These are phyloP conservation scores for Globisporangium yorkense DNA, from an alignment of 352 stramenopile species.

Conservation along the genomic window DNA sequence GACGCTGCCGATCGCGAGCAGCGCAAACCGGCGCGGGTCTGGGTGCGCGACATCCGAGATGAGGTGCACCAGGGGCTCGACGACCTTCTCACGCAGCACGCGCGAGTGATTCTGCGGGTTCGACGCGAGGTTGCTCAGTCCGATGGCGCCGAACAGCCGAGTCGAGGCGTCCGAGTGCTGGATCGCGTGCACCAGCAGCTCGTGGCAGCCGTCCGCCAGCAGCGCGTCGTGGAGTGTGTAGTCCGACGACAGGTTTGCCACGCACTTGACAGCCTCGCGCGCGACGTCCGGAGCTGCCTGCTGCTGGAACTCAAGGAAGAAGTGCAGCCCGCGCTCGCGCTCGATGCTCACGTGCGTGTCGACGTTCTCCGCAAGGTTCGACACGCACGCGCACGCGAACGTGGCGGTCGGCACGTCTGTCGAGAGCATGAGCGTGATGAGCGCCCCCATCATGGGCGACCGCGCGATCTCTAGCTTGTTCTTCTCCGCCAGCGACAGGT, in stretches of 20 bases:
- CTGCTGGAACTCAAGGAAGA: constrained; percentile 69
- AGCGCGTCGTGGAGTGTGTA: constrained; percentile 86
- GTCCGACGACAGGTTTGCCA: constrained; percentile 71
- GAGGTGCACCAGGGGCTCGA: constrained; percentile 50
- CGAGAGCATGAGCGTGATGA: constrained; percentile 86
- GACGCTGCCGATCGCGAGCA: constrained; percentile 83
- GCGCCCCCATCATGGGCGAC: constrained; percentile 66
- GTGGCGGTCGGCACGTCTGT: constrained; percentile 59
- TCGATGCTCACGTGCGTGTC: constrained; percentile 86
- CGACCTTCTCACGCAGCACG: constrained; percentile 57
- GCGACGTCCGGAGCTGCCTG: constrained; percentile 26
- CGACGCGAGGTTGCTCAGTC: constrained; percentile 87
- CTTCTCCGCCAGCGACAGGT: constrained; percentile 90
- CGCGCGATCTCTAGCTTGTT: constrained; percentile 93
- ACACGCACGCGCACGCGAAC: constrained; percentile 80
- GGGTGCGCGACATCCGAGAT: constrained; percentile 27
- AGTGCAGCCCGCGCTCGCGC: constrained; percentile 58
- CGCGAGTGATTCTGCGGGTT: constrained; percentile 78
- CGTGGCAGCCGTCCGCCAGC: constrained; percentile 67
- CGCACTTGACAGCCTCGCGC: constrained; percentile 67
- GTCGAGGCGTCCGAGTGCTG: constrained; percentile 56
- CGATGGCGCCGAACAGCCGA: constrained; percentile 84
- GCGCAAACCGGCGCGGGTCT: constrained; percentile 71
- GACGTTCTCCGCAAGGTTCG: constrained; percentile 92
- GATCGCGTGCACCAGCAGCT: constrained; percentile 77